Conservation (phyloP, 179 eudicot genomes). For the Carnegiea gigantea region DNA sequence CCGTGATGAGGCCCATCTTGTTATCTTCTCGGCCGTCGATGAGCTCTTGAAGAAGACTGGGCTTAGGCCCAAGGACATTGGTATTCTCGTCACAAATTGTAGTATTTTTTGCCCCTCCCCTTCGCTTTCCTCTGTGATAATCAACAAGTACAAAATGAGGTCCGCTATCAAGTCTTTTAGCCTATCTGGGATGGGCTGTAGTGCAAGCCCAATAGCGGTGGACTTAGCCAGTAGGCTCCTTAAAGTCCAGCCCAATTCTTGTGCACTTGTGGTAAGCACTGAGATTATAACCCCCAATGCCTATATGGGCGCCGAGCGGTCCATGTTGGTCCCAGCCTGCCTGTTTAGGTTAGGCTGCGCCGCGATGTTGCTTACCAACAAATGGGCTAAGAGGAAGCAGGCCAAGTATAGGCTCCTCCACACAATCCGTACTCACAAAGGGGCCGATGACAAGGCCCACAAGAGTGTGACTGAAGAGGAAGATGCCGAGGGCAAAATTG, state of each 20-base stretch:
- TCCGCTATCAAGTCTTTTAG: constrained; percentile 10
- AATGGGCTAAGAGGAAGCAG: constrained; percentile 7
- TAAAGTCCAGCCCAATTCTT: constrained; percentile 16
- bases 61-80: constrained; percentile 46
- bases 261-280: constrained; percentile 16
- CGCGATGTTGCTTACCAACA: constrained; percentile 9
- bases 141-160: constrained; percentile 13
- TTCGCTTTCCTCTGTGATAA: constrained; percentile 31
- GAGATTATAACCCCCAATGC: constrained; percentile 18
- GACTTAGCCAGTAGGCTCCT: constrained; percentile 12
- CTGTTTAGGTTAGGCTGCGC: constrained; percentile 12
- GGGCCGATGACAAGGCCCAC: constrained; percentile 15
- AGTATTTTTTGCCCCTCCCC: constrained; percentile 60
- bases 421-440: constrained; percentile 11
- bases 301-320: constrained; percentile 8
- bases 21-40: constrained; percentile 1
- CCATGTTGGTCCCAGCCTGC: constrained; percentile 18
- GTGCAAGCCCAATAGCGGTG: constrained; percentile 12
- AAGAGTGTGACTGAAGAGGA: constrained; percentile 14
- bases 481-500: constrained; percentile 4
- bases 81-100: constrained; percentile 46
- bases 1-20: constrained; percentile 23
- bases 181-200: constrained; percentile 19
- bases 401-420: constrained; percentile 17
- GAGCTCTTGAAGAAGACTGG: constrained; percentile 21